These are phyloP conservation scores for Comarum palustre DNA, from an alignment of 306 rosid genomes.

Conservation along the genomic window DNA sequence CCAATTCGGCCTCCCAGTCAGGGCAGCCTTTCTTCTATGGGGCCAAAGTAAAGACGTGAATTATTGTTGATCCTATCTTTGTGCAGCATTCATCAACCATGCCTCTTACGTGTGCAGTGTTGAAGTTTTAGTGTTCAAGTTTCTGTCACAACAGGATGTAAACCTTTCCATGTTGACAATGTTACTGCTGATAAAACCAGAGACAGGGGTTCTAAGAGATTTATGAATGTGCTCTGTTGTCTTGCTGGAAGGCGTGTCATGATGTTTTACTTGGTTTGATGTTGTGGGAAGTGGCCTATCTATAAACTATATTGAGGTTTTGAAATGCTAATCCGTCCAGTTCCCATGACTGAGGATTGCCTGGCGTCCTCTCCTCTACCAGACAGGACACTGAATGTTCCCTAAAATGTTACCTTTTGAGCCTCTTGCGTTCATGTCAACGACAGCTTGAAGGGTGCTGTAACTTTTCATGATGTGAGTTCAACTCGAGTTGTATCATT, in stretches of 20 bases:
- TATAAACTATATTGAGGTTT: not conserved
- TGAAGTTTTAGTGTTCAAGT: not conserved
- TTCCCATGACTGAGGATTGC: not conserved
- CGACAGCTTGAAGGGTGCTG: not conserved
- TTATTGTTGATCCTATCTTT: conserved; percentile 25
- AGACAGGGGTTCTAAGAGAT: not conserved
- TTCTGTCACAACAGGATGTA: not conserved
- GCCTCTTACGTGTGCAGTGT: conserved; percentile 35
- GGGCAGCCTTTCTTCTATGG: conserved; percentile 56
- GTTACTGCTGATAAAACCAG: not conserved
- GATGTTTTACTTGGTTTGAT: not conserved
- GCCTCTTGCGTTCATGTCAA: not conserved
- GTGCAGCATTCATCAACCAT: conserved; percentile 17
- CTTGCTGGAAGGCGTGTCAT: not conserved
- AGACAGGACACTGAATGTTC: not conserved
- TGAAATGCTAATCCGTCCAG: not conserved
- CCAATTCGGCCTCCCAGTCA: conserved; percentile 54
- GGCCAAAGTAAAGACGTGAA: conserved; percentile 38
- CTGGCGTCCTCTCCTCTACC: not conserved
- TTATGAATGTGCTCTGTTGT: not conserved
- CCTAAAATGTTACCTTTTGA: not conserved
- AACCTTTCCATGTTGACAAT: not conserved
- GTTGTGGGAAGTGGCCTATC: not conserved
- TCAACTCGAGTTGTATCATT: not conserved
- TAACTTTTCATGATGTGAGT: not conserved